Base-by-base conservation (phyloP, 495 filamentous ascomycete species). In the Acidiella bohemica region DNA sequence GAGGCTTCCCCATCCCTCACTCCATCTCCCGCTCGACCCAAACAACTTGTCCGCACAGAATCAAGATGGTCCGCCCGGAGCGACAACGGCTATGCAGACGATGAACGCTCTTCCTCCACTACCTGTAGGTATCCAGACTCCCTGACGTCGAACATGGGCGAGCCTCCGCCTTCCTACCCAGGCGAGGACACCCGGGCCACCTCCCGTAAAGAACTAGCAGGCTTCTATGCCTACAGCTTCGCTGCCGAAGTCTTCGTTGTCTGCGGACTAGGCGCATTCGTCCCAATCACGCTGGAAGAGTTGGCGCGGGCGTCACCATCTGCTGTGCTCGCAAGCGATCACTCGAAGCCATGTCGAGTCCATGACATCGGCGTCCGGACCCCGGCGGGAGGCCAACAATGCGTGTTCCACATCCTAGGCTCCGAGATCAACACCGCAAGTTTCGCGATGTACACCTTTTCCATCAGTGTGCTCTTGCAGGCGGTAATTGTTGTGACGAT, bases 401-500 rank as follows among this genome's bases (percentile, higher is more conserved):
- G 90, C 52, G 66, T 96, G 36, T 71, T 96, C 50, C 73, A 76
- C 41, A 60, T 97, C 7, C 60, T 93, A 31, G 90, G 90, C 4
- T 59, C 74, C 39, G 80, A 93, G 49, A 77, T 97, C 55, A 95
- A 94, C 61, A 94, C 90, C 8, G 87, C 90, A 13, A 92, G 83
- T 62, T 95, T 95, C 59, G 90, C 92, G 42, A 86, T 97, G 81
- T 97, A 96, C 63, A 93, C 84, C 4, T 96, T 96, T 60, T 92
- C 84, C 33, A 59, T 93, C 43, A 90, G 82, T 60, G 90, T 97
- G 1, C 56, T 94, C 7, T 54, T 94, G 23, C 90, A 97, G 60
- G 77, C 86, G 7, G 59, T 95, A 16, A 59, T 97, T 24, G 92
- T 97, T 21, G 80, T 97, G 42, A 92, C 84, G 41, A 93, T 97